Base-by-base conservation (phyloP, 2,329 filamentous ascomycete species). In the Monilinia fructigena region DNA sequence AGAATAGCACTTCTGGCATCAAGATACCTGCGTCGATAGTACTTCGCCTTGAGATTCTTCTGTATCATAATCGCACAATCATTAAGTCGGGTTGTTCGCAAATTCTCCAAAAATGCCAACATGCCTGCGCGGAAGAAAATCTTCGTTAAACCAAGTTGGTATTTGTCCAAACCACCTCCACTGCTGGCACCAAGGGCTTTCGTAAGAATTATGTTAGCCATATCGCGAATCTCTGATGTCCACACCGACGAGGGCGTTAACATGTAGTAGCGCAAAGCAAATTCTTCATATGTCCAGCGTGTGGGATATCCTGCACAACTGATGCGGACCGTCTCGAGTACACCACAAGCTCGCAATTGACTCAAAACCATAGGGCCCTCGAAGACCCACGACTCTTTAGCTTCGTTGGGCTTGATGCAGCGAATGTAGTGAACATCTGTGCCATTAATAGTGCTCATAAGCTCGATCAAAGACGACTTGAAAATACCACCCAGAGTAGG, bases 41-140 rank as follows among this genome's bases (percentile, higher is more conserved):
- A 98, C 79, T 96, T 97, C 77, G 92, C 93, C 70, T 89, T 90
- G 66, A 99, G 81, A 76, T 99, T 99, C 88, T 99, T 99, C 79
- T 99, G 95, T 66, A 99, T 99, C 88, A 99, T 91, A 73, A 96
- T 91, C 16, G 95, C 95, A 72, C 93, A 96, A 72, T 93, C 91
- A 76, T 96, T 98, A 76, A 99, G 84, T 67, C 93, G 89, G 71
- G 85, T 92, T 16, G 95, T 97, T 67, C 95, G 88, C 71, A 97
- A 83, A 72, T 97, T 97, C 80, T 99, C 95, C 61, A 99, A 82
- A 81, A 97, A 97, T 8, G 95, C 95, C 73, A 99, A 88, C 95
- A 99, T 99, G 78, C 95, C 95, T 66, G 95, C 95, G 68, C 95
- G 90, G 87, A 99, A 99, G 82, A 99, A 99, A 76, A 99, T 97